Percentiles rank a stretch among this genome's conserved stretches.
These are phyloP conservation scores for Salix suchowensis DNA, from an alignment of 345 rosid species.

Conservation along the genomic window DNA sequence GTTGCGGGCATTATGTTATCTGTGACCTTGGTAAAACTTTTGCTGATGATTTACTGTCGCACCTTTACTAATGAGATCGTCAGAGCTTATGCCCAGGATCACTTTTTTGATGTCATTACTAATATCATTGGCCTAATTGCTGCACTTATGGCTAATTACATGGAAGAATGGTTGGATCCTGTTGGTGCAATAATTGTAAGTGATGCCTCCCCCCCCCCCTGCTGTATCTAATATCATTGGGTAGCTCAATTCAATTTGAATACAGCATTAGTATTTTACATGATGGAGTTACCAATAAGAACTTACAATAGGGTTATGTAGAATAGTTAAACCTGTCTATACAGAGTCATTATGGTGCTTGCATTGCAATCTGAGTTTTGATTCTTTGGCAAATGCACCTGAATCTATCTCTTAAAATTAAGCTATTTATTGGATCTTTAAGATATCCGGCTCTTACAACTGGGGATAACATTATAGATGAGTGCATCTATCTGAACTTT, in stretches of 20 bases:
- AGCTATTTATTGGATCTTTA: neutral
- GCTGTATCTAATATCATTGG: neutral
- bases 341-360: neutral
- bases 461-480: neutral
- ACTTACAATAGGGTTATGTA: neutral
- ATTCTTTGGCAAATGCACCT: neutral
- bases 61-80: slow-evolving; percentile 81
- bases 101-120: slow-evolving; percentile 92
- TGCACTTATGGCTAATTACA: slow-evolving; percentile 77
- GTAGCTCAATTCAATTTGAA: neutral
- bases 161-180: slow-evolving; percentile 88
- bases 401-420: neutral
- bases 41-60: slow-evolving; percentile 72
- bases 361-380: neutral
- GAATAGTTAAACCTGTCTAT: neutral
- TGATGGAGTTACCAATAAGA: neutral
- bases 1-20: slow-evolving; percentile 94
- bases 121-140: slow-evolving; percentile 93
- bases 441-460: neutral
- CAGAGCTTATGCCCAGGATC: slow-evolving; percentile 97
- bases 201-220: neutral
- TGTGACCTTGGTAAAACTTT: slow-evolving; percentile 75
- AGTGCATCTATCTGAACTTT: neutral
- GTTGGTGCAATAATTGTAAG: slow-evolving; percentile 96
- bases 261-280: neutral